These are phyloP conservation scores for Beauveria sp. DNA, from an alignment of 2,329 filamentous ascomycete genomes.

Conservation along the genomic window DNA sequence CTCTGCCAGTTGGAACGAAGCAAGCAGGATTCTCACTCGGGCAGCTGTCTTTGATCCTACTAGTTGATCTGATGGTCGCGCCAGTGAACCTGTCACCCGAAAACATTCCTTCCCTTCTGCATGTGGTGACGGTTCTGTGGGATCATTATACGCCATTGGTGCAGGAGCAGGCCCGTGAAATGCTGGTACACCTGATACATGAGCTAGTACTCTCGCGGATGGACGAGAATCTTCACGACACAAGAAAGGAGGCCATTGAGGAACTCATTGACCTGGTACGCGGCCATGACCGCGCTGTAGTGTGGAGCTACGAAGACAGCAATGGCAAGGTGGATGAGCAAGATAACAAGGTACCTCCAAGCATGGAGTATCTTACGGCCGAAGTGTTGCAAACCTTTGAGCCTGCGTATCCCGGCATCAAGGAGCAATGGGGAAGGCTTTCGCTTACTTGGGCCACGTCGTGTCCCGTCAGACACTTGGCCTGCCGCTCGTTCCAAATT, in stretches of 20 bases:
- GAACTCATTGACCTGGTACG: constrained; percentile 82
- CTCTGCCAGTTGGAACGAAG: constrained; percentile 81
- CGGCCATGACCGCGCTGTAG: constrained; percentile 71
- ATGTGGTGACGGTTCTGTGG: constrained; percentile 91
- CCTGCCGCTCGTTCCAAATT: constrained; percentile 94
- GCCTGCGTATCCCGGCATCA: constrained; percentile 74
- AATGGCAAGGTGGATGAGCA: constrained; percentile 69
- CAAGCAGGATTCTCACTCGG: constrained; percentile 87
- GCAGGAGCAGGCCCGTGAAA: constrained; percentile 92
- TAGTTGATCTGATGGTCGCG: constrained; percentile 94
- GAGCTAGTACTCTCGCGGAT: constrained; percentile 79
- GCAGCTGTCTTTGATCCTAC: constrained; percentile 82
- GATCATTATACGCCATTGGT: constrained; percentile 94
- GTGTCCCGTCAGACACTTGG: constrained; percentile 88
- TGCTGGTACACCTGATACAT: constrained; percentile 96
- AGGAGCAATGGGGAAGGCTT: constrained; percentile 83
- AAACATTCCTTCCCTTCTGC: constrained; percentile 76
- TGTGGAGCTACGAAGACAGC: constrained; percentile 92
- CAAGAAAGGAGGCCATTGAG: constrained; percentile 69
- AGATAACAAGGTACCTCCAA: constrained; percentile 71
- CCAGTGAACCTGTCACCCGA: constrained; percentile 74
- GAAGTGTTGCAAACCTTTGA: constrained; percentile 82
- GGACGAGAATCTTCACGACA: constrained; percentile 56
- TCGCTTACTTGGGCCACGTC: constrained; percentile 94
- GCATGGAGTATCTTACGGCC: constrained; percentile 78